Base-by-base conservation (phyloP, 2,329 filamentous ascomycete genomes). In the Raffaelea arxii region DNA sequence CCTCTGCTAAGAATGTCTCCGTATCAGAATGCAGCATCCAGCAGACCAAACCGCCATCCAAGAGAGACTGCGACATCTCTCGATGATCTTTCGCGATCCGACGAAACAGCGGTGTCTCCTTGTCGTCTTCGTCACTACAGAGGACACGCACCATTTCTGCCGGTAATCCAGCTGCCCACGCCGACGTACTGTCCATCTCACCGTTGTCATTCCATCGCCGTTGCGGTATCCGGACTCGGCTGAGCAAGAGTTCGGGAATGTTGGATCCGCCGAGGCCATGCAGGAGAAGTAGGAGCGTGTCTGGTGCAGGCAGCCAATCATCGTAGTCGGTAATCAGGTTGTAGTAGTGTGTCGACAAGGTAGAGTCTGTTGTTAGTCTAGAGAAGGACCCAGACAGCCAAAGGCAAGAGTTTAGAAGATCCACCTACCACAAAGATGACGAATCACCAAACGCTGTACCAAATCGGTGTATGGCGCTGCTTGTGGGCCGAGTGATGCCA, bases 191-290 rank as follows among this genome's bases (percentile, higher is more conserved):
- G 6, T 39, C 24, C 3, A 43, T 40, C 25, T 47, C 46, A 2
- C 46, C 46, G 2, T 47, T 6, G 5, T 32, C 25, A 14, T 24
- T 35, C 46, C 46, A 47, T 25, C 46, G 35, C 4, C 46, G 32
- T n/a, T 43, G 41, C 2, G 32, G 41, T 3, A 3, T 3, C 4
- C 41, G 14, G 4, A 47, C 16, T 6, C 23, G 16, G 16, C 23
- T 22, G 4, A 47, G 11, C 2, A 47, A 4, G 3, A 30, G 11
- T 9, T 43, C 35, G 4, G 46, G 46, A 4, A 47, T 25, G 6
- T 11, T 19, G 16, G 19, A 18, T n/a, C 41, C 41, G 4, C 46
- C 46, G 4, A 43, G 21, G 1, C 24, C 40, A 22, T 47, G 25
- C 4, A 47, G n/a, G 2, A 47, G 24, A 16, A 47, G 19, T 4